A percentile compares a stretch with the other conserved stretches of the same genome.
Conservation (phyloP, 2,329 filamentous ascomycete genomes). For the Exophiala xenobiotica region DNA sequence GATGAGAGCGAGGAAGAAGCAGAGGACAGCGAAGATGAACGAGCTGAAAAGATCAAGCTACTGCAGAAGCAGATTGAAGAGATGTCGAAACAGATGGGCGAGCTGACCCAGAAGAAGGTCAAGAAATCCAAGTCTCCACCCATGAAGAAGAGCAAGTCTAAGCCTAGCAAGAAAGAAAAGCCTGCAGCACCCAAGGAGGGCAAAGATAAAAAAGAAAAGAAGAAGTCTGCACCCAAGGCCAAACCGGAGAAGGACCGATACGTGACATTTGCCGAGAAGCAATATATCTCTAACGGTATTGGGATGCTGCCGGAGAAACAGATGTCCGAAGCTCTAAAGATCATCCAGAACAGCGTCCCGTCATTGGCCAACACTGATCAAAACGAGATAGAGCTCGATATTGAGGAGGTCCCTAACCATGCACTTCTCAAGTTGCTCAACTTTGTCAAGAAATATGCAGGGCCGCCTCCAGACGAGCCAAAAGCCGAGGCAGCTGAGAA, state of each 20-base stretch:
- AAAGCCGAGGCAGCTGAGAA: conserved; percentile 34
- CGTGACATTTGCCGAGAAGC: conserved; percentile 78
- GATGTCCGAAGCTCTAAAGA: conserved; percentile 76
- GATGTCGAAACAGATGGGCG: conserved; percentile 66
- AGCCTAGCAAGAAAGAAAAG: conserved; percentile 45
- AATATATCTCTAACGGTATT: conserved; percentile 83
- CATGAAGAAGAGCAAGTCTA: conserved; percentile 45
- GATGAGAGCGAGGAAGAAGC: conserved; percentile 69
- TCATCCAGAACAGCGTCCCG: conserved; percentile 82
- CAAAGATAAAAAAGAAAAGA: conserved; percentile 49
- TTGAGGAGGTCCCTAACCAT: conserved; percentile 49
- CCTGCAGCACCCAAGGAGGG: conserved; percentile 36
- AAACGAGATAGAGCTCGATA: conserved; percentile 50
- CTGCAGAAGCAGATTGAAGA: conserved; percentile 71
- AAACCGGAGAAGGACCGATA: conserved; percentile 59
- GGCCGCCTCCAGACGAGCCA: conserved; percentile 44
- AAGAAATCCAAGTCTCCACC: conserved; percentile 59
- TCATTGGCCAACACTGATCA: conserved; percentile 60
- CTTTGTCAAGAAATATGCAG: conserved; percentile 49
- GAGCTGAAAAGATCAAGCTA: conserved; percentile 62
- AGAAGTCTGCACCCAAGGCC: conserved; percentile 41
- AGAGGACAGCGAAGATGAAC: conserved; percentile 56
- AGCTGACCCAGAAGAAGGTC: conserved; percentile 52
- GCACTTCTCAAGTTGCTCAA: conserved; percentile 47
- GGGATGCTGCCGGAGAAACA: conserved; percentile 75